Percentiles rank a stretch among this genome's conserved stretches.
These are phyloP conservation scores for Penicillium flavigenum DNA, from an alignment of 495 filamentous ascomycete species.

Conservation along the genomic window DNA sequence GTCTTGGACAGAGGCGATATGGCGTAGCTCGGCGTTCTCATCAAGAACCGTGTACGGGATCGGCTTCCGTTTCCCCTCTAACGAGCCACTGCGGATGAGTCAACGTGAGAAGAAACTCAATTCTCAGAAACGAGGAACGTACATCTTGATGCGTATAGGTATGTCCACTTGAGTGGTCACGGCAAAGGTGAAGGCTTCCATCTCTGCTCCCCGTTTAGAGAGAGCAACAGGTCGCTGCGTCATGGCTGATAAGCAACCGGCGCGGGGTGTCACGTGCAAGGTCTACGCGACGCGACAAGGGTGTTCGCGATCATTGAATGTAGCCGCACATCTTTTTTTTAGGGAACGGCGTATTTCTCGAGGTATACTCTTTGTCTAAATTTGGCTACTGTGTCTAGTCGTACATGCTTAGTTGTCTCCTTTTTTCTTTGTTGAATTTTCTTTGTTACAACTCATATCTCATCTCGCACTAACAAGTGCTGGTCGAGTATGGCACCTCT, in stretches of 20 bases:
- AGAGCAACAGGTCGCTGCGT: slow-evolving; percentile 5
- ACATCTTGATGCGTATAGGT: slow-evolving; percentile 84
- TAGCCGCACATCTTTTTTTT: background rate
- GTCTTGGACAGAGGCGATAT: slow-evolving; percentile 77
- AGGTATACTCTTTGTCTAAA: background rate
- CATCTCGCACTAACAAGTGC: slow-evolving; percentile 7
- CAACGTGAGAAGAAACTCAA: slow-evolving; percentile 16
- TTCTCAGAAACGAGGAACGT: slow-evolving; percentile 24
- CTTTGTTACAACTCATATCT: slow-evolving; percentile 13
- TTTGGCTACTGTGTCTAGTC: background rate
- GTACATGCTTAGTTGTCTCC: background rate
- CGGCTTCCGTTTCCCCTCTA: slow-evolving; percentile 83
- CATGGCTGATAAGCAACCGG: slow-evolving; percentile 12
- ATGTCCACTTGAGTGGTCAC: slow-evolving; percentile 76
- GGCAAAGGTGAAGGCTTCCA: slow-evolving; percentile 96
- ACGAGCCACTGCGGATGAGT: slow-evolving; percentile 59
- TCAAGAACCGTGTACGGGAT: slow-evolving; percentile 77
- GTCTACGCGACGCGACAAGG: slow-evolving; percentile 8
- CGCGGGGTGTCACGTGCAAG: slow-evolving; percentile 12
- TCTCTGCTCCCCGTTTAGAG: slow-evolving; percentile 32
- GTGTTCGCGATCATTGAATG: background rate
- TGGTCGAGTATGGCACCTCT: slow-evolving; percentile 35
- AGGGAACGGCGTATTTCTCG: background rate
- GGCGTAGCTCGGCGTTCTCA: slow-evolving; percentile 71
- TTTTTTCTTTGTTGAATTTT: slow-evolving; percentile 8